Evolutionary conservation across 768 basidiomycete genomes (phyloP).

Genomic region (Tephrocybe sp.): DNA sequence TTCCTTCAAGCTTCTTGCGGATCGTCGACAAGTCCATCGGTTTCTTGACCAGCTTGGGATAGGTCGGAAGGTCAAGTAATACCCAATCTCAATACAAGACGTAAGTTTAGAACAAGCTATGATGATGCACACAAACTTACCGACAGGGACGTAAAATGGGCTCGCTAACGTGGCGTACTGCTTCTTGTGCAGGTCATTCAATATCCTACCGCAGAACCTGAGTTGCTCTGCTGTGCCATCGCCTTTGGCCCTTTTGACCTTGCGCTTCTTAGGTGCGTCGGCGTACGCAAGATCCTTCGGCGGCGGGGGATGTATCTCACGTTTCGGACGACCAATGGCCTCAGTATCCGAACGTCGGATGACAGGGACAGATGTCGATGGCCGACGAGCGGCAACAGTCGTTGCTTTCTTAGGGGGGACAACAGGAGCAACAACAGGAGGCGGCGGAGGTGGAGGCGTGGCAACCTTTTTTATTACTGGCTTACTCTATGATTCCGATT

Average conservation of each 20-base stretch:
- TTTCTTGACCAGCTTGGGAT: conserved; percentile 84
- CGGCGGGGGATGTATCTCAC: conserved; percentile 95
- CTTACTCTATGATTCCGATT: conserved; percentile 29
- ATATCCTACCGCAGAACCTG: conserved; percentile 72
- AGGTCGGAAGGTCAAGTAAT: conserved; percentile 76
- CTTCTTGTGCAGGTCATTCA: conserved; percentile 76
- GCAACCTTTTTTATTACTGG: conserved; percentile 45
- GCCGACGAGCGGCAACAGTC: conserved; percentile 52
- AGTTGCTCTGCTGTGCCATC: conserved; percentile 80
- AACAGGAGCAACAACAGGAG: conserved; percentile 37
- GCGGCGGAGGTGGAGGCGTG: conserved; percentile 48
- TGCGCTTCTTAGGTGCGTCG: conserved; percentile 70
- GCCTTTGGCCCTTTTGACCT: conserved; percentile 57
- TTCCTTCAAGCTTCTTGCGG: conserved; percentile 75
- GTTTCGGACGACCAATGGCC: conserved; percentile 79
- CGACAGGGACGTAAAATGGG: conserved; percentile 94
- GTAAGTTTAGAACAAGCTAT: conserved; percentile 11
- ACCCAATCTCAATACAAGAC: conserved; percentile 56
- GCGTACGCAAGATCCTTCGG: conserved; percentile 87
- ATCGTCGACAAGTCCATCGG: conserved; percentile 96
- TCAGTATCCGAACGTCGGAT: conserved; percentile 77
- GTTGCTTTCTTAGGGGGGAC: too few relatives aligned
- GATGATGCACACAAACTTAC: conserved; percentile 42
- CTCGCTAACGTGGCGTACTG: conserved; percentile 68
- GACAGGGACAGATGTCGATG: conserved; percentile 78